These are phyloP conservation scores for Eleusine indica DNA, from an alignment of 176 grass and related monocot species.

Conservation along the genomic window DNA sequence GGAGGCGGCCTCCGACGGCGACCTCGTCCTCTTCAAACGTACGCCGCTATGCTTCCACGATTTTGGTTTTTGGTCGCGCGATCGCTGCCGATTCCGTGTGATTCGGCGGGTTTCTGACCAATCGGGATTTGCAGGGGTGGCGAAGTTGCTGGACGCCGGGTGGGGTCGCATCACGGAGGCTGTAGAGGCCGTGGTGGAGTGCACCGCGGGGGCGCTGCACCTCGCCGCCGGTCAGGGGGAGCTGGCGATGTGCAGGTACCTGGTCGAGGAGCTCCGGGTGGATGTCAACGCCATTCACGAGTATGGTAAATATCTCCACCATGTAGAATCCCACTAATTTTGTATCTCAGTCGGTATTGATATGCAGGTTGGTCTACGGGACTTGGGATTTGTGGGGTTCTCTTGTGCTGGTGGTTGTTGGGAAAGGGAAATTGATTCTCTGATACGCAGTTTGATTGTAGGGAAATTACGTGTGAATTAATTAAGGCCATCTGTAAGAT, in stretches of 20 bases:
- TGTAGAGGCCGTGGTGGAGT: not conserved
- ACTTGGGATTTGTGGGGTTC: not conserved
- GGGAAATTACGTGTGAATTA: not conserved
- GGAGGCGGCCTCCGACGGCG: not conserved
- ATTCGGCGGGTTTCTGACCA: not conserved
- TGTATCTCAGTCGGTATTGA: not conserved
- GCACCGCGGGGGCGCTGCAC: conserved; percentile 6
- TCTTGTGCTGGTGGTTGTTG: not conserved
- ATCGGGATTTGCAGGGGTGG: not conserved
- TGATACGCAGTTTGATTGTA: not conserved
- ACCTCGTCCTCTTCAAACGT: conserved; percentile 19
- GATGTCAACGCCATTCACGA: conserved; percentile 6
- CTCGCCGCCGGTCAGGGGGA: not conserved
- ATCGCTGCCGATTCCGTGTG: not conserved
- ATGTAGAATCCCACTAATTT: too few species aligned
- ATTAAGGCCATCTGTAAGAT: not conserved
- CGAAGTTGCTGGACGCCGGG: not conserved
- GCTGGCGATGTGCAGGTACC: not conserved
- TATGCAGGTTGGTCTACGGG: not conserved
- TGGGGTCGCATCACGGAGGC: not conserved
- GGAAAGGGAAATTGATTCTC: not conserved
- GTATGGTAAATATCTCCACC: not conserved
- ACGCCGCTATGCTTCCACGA: not conserved
- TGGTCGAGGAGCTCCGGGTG: conserved; percentile 8
- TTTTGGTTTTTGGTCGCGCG: not conserved